These are phyloP conservation scores for Phaffomyces thermotolerans DNA, from an alignment of 805 yeast species.

Conservation along the genomic window DNA sequence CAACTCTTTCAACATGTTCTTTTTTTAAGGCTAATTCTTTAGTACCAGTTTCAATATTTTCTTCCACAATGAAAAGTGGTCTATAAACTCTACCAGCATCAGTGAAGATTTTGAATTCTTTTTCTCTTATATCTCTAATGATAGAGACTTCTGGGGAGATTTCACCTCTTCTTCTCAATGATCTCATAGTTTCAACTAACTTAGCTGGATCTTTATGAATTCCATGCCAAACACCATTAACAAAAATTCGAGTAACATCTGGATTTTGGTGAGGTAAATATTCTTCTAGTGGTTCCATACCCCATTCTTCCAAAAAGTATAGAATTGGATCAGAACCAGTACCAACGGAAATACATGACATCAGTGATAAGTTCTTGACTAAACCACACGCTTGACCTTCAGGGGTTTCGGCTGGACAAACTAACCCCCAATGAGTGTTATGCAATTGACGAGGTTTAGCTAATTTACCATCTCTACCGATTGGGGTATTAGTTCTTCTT, in stretches of 20 bases:
- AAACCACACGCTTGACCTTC: slow-evolving; percentile 99
- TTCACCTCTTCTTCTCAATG: slow-evolving; percentile 90
- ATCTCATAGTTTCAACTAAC: slow-evolving; percentile 83
- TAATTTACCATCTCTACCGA: slow-evolving; percentile 97
- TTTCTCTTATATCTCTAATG: slow-evolving; percentile 94
- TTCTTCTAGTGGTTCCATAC: slow-evolving; percentile 96
- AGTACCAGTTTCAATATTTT: slow-evolving; percentile 58
- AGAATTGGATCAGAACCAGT: slow-evolving; percentile 93
- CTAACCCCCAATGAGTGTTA: slow-evolving; percentile 99
- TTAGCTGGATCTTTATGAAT: slow-evolving; percentile 95
- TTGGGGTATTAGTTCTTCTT: slow-evolving; percentile 98
- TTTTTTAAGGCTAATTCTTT: slow-evolving; percentile 75
- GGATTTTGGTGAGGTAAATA: slow-evolving; percentile 89
- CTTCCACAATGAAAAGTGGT: slow-evolving; percentile 90
- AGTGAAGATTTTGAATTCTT: slow-evolving; percentile 91
- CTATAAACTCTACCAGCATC: slow-evolving; percentile 99
- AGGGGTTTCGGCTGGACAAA: slow-evolving; percentile 99
- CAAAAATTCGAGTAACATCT: slow-evolving; percentile 88
- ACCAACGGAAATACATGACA: slow-evolving; percentile 98
- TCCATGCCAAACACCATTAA: slow-evolving; percentile 99
- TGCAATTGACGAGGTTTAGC: slow-evolving; percentile 99
- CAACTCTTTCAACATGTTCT: slow-evolving; percentile 69
- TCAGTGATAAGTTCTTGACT: slow-evolving; percentile 90
- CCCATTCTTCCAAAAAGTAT: slow-evolving; percentile 96
- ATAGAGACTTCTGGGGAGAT: slow-evolving; percentile 94